Evolutionary conservation across 495 filamentous ascomycete genomes (phyloP), one percentile per base, ranked within the genome.

Genomic region (Penicillium steckii): DNA sequence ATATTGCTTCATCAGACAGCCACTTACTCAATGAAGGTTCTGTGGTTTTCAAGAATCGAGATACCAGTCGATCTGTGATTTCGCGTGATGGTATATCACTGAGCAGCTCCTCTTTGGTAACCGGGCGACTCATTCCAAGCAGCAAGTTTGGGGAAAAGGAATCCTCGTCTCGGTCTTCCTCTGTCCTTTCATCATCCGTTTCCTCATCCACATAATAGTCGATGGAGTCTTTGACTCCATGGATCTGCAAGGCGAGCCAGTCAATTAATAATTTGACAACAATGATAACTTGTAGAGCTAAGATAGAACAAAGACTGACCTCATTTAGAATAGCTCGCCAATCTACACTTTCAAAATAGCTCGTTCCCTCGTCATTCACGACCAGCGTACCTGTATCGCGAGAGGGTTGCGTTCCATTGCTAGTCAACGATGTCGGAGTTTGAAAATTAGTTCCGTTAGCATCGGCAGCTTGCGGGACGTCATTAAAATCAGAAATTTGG

Each of bases 351-450:
- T 81, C 73, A 19, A 81, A 73, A 56, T 81, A 80, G 29, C 67
- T 72, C 12, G 69, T 69, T 9, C 70, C 74, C 7, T 67, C 64
- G 10, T 72, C 51, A 18, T 72, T 64, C 24, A 96, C 87, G 55
- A 87, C 85, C 59, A 97, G 75, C 37, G 87, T 80, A 8, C 92
- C 92, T 7, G 67, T 50, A 29, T 62, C 62, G 33, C 41, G 50
- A 2, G 57, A 55, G 9, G 57, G 50, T 19, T 80, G 81, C 17
- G 82, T 75, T 6, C 89, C 78, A 19, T 85, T 83, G 51, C 92
- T 88, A 15, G 84, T 78, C 48, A 90, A 85, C 59, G 86, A 87
- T 2, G 59, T 50, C 1, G 65, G 63, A 21, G 66, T 68, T 8
- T 59, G 48, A 38, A 57, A 60, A 15, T 7, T 52, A 2, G 33